Percentiles rank a stretch among this genome's conserved stretches.
Evolutionary conservation across 1,284 basidiomycete genomes (phyloP).

Genomic region (Ceratobasidium sp.): DNA sequence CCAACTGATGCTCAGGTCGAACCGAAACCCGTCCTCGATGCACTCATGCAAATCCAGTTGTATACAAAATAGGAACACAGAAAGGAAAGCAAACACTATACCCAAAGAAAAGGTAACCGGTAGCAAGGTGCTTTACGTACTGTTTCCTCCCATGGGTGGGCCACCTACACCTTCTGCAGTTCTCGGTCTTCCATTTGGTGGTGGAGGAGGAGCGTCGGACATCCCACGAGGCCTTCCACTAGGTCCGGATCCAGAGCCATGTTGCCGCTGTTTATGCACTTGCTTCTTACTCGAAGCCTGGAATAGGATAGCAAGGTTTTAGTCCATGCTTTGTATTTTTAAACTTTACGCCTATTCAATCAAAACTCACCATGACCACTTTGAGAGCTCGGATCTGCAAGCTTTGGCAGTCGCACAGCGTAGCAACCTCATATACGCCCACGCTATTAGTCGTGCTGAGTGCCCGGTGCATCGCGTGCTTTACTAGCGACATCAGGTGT

Average conservation of each 20-base stretch:
- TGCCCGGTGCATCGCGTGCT: conserved; percentile 91
- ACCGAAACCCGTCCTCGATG: not conserved
- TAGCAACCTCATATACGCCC: conserved; percentile 93
- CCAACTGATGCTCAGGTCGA: not conserved
- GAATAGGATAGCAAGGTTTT: conserved; percentile 20
- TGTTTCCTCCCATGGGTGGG: conserved; percentile 21
- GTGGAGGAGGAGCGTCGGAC: conserved; percentile 29
- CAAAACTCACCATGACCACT: conserved; percentile 40
- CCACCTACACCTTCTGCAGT: conserved; percentile 34
- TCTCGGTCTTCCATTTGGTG: conserved; percentile 20
- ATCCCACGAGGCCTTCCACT: conserved; percentile 42
- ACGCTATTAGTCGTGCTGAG: conserved; percentile 87
- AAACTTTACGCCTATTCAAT: not conserved
- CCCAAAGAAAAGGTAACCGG: not conserved
- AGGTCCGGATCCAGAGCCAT: conserved; percentile 37
- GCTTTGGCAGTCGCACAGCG: conserved; percentile 87
- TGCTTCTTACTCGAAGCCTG: conserved; percentile 45
- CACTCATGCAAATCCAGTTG: conserved; percentile 22
- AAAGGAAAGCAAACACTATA: not conserved
- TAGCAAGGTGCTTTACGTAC: conserved; percentile 28
- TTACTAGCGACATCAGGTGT: conserved; percentile 82
- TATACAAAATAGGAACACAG: conserved; percentile 29
- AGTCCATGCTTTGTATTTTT: not conserved
- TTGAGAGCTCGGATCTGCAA: conserved; percentile 78
- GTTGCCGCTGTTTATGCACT: conserved; percentile 43